Evolutionary conservation across 2,329 filamentous ascomycete genomes (phyloP).

Genomic region (Aspergillus sergii): DNA sequence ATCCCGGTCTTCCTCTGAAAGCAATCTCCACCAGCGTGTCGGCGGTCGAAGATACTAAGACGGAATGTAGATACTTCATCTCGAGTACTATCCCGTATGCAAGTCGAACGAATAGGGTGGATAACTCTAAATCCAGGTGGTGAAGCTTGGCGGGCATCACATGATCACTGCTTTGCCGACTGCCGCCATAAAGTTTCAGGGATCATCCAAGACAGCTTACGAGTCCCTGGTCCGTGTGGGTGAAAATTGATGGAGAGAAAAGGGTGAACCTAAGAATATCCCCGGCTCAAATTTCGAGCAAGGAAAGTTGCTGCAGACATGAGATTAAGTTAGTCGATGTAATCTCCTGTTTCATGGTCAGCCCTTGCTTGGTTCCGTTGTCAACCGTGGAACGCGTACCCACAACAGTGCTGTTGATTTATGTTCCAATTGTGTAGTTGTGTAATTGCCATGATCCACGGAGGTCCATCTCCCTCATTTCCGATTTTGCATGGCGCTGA

Average conservation of each 20-base stretch:
- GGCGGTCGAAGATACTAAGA: no score
- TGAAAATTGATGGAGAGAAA: background rate
- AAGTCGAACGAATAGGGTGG: background rate
- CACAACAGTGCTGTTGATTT: conserved; percentile 23
- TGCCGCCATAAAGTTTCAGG: background rate
- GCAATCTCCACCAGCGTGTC: no score
- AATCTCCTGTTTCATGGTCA: conserved; percentile 5
- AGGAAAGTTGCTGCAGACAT: background rate
- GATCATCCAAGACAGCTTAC: conserved; percentile 10
- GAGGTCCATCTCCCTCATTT: background rate
- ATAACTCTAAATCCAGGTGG: background rate
- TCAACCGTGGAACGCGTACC: conserved; percentile 16
- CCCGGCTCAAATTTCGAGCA: background rate
- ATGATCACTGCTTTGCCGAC: background rate
- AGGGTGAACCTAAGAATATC: background rate
- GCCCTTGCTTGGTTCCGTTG: conserved; percentile 11
- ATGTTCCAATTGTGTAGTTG: conserved; percentile 7
- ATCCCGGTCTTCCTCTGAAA: no score
- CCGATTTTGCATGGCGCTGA: background rate
- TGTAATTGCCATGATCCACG: background rate
- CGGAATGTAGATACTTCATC: background rate
- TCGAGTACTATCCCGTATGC: background rate
- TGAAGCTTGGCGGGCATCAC: conserved; percentile 4
- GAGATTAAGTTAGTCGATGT: background rate
- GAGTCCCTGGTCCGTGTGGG: conserved; percentile 4